phyloP scores from a whole-genome alignment of 2,329 filamentous ascomycete genomes.

The Metarhizium guizhouense region DNA sequence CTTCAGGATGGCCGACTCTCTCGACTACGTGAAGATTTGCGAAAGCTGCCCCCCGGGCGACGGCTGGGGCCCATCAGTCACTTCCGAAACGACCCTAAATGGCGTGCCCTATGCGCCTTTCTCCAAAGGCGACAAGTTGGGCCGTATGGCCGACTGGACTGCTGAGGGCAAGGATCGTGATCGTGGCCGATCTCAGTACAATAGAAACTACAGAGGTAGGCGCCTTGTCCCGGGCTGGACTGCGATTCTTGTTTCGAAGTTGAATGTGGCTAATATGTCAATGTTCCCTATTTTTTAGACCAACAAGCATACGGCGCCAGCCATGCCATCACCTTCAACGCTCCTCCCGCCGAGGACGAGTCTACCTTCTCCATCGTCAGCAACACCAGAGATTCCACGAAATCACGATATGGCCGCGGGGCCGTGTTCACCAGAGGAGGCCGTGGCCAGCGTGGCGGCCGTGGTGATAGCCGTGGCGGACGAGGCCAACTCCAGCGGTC shows the following conservation, averaged over 20 bases:
- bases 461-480: constrained; percentile 52
- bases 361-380: constrained; percentile 97
- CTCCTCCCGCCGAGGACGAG: constrained; percentile 90
- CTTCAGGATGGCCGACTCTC: constrained; percentile 41
- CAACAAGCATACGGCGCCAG: constrained; percentile 96
- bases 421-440: constrained; percentile 76
- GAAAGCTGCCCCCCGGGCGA: constrained; percentile 64
- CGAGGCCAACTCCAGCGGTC: constrained; percentile 62
- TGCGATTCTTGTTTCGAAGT: neutral
- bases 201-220: constrained; percentile 84
- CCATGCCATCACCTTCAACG: constrained; percentile 76
- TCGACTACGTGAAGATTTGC: constrained; percentile 55
- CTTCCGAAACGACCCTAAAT: constrained; percentile 79
- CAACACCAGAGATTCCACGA: constrained; percentile 78
- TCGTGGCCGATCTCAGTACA: constrained; percentile 75
- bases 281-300: constrained; percentile 41
- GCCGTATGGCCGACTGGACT: constrained; percentile 99
- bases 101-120: constrained; percentile 96
- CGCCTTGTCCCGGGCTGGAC: neutral
- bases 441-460: constrained; percentile 66
- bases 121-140: constrained; percentile 97
- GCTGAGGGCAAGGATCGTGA: constrained; percentile 79
- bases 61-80: constrained; percentile 79
- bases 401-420: constrained; percentile 81
- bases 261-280: neutral